Conservation (phyloP, 1,139 yeast species). For the Tardiomyces blankii region DNA sequence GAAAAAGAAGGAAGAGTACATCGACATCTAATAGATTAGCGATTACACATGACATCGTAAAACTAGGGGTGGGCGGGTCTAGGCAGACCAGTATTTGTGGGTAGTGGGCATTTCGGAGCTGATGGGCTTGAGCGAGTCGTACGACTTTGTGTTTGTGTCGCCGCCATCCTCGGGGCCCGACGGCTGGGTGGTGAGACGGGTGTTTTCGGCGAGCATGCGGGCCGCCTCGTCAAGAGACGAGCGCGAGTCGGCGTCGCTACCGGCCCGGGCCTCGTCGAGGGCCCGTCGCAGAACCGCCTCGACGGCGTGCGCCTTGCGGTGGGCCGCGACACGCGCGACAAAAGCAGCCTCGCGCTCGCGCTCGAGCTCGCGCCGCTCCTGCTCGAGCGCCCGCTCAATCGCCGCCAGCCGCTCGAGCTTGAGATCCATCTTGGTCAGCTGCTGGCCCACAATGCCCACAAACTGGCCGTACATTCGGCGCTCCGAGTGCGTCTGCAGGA, state of each 20-base stretch:
- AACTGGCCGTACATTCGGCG: conserved; percentile 40
- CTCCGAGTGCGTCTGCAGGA: conserved; percentile 76
- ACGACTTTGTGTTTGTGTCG: conserved; percentile 7
- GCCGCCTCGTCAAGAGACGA: conserved; percentile 15
- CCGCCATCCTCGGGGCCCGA: conserved; percentile 5
- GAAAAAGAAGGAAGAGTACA: too few species aligned
- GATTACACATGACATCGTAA: too few species aligned
- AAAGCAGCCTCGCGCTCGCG: conserved; percentile 75
- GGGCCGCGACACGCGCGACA: conserved; percentile 64
- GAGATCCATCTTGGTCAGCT: conserved; percentile 63
- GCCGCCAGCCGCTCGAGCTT: conserved; percentile 61
- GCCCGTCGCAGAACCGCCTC: conserved; percentile 39
- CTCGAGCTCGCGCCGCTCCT: conserved; percentile 63
- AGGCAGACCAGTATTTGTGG: conserved; percentile 74
- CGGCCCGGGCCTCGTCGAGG: conserved; percentile 27
- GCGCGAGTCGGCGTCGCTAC: conserved; percentile 5
- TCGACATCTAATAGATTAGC: too few species aligned
- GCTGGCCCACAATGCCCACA: conserved; percentile 62
- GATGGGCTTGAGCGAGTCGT: conserved; percentile 42
- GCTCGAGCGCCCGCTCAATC: conserved; percentile 68
- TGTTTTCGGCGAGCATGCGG: conserved; percentile 11
- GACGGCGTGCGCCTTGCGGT: conserved; percentile 45
- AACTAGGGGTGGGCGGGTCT: too few species aligned
- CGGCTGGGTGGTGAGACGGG: conserved; percentile 9
- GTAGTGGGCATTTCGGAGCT: conserved; percentile 71